A percentile compares a stretch with the other conserved stretches of the same genome.
phyloP scores from a whole-genome alignment of 192 early-diverging fungal species.

The Coemansia guatemalensis region DNA sequence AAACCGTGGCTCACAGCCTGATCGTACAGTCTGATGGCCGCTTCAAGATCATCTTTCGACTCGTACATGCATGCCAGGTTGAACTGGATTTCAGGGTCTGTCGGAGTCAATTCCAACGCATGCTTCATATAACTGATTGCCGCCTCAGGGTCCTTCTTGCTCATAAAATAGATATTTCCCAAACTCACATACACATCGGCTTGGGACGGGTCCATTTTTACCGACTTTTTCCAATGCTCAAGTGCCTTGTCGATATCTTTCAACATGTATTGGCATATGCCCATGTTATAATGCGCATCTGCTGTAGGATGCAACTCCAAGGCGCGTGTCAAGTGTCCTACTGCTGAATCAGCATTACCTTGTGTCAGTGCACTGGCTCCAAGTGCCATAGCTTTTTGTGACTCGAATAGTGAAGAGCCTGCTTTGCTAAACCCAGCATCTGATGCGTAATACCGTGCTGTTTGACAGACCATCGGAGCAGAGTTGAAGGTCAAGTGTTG shows the following conservation, averaged over 20 bases:
- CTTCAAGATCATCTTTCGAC: constrained; percentile 54
- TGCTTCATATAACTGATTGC: constrained; percentile 59
- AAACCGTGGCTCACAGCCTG: constrained; percentile 55
- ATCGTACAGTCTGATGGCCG: constrained; percentile 61
- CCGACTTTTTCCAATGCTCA: constrained; percentile 58
- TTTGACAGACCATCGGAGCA: too few relatives aligned
- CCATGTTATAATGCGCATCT: constrained; percentile 35
- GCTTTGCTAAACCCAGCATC: constrained; percentile 11
- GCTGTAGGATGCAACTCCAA: constrained; percentile 15
- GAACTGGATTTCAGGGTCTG: constrained; percentile 67
- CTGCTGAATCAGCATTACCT: constrained; percentile 14
- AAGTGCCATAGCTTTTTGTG: constrained; percentile 19
- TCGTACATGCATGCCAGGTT: constrained; percentile 68
- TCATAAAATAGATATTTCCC: constrained; percentile 60
- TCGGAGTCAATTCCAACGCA: constrained; percentile 60
- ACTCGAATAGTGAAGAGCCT: neutral
- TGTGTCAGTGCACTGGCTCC: constrained; percentile 9
- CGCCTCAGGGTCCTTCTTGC: constrained; percentile 45
- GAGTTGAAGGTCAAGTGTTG: too few relatives aligned
- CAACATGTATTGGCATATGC: constrained; percentile 35
- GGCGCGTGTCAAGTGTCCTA: constrained; percentile 1
- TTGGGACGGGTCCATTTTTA: constrained; percentile 55
- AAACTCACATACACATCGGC: constrained; percentile 72
- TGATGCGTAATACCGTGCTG: constrained; percentile 4
- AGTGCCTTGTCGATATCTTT: constrained; percentile 60